These are phyloP conservation scores for Wallemia hederae DNA, from an alignment of 1,284 basidiomycete genomes.

Conservation along the genomic window DNA sequence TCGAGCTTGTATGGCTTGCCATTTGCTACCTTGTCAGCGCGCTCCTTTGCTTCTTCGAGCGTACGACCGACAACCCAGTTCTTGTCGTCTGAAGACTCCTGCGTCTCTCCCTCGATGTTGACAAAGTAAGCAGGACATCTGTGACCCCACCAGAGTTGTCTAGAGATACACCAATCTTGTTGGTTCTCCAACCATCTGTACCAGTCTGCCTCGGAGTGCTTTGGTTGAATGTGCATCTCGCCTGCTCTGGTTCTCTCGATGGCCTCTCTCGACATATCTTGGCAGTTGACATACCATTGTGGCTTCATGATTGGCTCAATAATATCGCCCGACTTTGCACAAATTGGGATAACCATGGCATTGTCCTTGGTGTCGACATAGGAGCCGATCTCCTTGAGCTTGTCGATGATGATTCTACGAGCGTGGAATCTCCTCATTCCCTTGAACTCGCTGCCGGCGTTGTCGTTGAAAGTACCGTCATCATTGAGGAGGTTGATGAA, in stretches of 20 bases:
- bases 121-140: constrained; percentile 86
- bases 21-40: constrained; percentile 42
- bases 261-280: constrained; percentile 67
- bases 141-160: constrained; percentile 99
- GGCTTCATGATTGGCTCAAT: constrained; percentile 92
- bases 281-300: constrained; percentile 97
- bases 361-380: constrained; percentile 85
- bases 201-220: constrained; percentile 75
- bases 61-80: constrained; percentile 78
- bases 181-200: constrained; percentile 85
- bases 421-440: constrained; percentile 95
- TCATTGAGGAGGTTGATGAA: constrained; percentile 94
- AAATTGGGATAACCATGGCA: constrained; percentile 77
- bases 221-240: constrained; percentile 55
- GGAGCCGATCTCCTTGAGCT: constrained; percentile 54
- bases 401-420: constrained; percentile 53
- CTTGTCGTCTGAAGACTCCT: constrained; percentile 41
- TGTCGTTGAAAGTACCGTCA: constrained; percentile 81
- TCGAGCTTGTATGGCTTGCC: constrained; percentile 45
- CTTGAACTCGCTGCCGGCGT: constrained; percentile 52
- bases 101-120: constrained; percentile 44
- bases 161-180: constrained; percentile 97
- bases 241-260: constrained; percentile 61
- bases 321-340: constrained; percentile 83
- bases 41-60: constrained; percentile 44